phyloP scores from a whole-genome alignment of 305 asterid genomes.

The Solanum chacoense region DNA sequence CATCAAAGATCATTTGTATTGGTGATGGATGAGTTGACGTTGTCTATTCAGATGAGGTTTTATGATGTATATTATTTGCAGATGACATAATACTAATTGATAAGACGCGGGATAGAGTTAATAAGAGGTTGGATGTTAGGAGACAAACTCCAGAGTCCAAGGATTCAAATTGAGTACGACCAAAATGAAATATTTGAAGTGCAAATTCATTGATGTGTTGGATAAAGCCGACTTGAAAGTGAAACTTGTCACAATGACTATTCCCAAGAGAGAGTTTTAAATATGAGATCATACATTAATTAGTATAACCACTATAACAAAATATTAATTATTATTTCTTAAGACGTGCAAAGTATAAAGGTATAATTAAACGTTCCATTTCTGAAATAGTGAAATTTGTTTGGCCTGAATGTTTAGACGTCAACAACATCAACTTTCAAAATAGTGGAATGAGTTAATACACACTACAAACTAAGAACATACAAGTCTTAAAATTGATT shows the following conservation, averaged over 20 bases:
- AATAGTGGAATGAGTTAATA: background rate
- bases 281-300: no score
- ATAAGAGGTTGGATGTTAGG: background rate
- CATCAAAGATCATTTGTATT: background rate
- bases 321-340: no score
- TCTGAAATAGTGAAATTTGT: background rate
- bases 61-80: no score
- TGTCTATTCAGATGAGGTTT: background rate
- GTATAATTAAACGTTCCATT: no score
- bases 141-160: no score
- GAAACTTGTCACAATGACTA: fast-evolving
- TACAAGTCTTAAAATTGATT: background rate
- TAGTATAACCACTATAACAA: background rate
- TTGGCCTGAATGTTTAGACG: background rate
- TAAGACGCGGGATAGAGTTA: background rate
- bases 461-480: background rate
- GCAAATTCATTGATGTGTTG: no score
- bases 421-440: background rate
- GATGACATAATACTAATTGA: background rate
- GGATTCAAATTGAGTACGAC: background rate
- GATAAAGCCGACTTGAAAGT: no score
- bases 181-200: background rate
- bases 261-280: background rate
- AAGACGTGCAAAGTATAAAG: background rate
- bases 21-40: background rate